Conservation (phyloP, 257 asterid species). For the Ballota nigra region DNA sequence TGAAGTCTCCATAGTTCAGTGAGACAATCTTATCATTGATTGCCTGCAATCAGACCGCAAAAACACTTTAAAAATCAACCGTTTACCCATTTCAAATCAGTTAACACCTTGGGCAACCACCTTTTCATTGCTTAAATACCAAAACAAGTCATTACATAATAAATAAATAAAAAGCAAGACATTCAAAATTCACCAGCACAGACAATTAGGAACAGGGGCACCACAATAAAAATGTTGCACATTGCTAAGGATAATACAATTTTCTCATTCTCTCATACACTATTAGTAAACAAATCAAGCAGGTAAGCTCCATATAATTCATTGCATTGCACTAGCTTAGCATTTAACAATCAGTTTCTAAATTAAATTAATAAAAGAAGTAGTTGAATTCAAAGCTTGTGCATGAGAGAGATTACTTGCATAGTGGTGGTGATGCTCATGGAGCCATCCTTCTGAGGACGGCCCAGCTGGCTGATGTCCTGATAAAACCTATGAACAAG, state of each 20-base stretch:
- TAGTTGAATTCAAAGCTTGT: neutral
- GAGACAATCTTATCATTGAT: too few species aligned
- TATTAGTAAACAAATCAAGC: neutral
- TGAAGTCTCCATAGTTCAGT: slow-evolving; percentile 33
- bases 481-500: slow-evolving; percentile 75
- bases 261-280: neutral
- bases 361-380: neutral
- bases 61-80: too few species aligned
- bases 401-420: slow-evolving; percentile 48
- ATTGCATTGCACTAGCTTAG: neutral
- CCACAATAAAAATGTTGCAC: neutral
- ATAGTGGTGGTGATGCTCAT: slow-evolving; percentile 75
- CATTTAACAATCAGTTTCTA: neutral
- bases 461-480: slow-evolving; percentile 82
- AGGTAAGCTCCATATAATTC: neutral
- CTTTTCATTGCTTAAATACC: neutral
- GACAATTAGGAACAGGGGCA: too few species aligned
- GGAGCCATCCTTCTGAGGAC: slow-evolving; percentile 78
- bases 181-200: too few species aligned
- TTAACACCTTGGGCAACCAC: neutral
- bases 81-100: neutral
- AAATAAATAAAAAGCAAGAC: neutral
- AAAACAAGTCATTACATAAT: neutral
- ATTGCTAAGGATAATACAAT: neutral
- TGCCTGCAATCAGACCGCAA: too few species aligned